Evolutionary conservation across 805 yeast species (phyloP).

Genomic region (Candida boidinii): DNA sequence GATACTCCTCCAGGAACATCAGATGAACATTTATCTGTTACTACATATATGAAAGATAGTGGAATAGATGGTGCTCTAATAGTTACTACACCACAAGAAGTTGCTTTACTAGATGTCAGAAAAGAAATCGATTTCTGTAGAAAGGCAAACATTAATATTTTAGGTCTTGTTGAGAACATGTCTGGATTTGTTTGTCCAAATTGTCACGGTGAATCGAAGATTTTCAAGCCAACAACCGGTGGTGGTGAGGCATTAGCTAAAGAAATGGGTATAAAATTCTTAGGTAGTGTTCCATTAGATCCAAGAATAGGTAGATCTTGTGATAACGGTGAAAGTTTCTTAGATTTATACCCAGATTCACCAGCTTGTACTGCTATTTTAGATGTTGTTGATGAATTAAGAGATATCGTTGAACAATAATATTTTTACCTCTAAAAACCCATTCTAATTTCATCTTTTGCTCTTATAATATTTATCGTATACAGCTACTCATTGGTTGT

Average conservation of each 20-base stretch:
- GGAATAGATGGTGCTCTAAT: constrained; percentile 94
- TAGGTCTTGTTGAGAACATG: constrained; percentile 97
- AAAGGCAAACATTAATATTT: constrained; percentile 76
- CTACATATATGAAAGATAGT: constrained; percentile 76
- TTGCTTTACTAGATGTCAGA: constrained; percentile 87
- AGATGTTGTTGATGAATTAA: constrained; percentile 66
- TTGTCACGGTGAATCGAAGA: constrained; percentile 83
- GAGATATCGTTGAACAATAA: constrained; percentile 31
- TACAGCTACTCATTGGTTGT: too few species aligned
- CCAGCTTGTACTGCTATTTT: constrained; percentile 86
- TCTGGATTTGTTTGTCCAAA: constrained; percentile 96
- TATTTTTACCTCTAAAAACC: too few species aligned
- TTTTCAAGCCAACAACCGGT: constrained; percentile 93
- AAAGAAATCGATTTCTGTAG: constrained; percentile 93
- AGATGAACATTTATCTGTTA: constrained; percentile 91
- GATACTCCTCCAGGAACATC: constrained; percentile 99
- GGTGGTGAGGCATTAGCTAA: constrained; percentile 83
- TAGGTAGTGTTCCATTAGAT: constrained; percentile 93
- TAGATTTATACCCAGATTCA: constrained; percentile 79
- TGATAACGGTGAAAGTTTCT: constrained; percentile 78
- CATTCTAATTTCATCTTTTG: too few species aligned
- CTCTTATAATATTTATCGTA: too few species aligned
- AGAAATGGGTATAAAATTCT: constrained; percentile 67
- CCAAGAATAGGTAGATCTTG: constrained; percentile 89
- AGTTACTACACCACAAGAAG: constrained; percentile 97